These are phyloP conservation scores for Gonapodya prolifera DNA, from an alignment of 192 early-diverging fungal genomes.

Conservation along the genomic window DNA sequence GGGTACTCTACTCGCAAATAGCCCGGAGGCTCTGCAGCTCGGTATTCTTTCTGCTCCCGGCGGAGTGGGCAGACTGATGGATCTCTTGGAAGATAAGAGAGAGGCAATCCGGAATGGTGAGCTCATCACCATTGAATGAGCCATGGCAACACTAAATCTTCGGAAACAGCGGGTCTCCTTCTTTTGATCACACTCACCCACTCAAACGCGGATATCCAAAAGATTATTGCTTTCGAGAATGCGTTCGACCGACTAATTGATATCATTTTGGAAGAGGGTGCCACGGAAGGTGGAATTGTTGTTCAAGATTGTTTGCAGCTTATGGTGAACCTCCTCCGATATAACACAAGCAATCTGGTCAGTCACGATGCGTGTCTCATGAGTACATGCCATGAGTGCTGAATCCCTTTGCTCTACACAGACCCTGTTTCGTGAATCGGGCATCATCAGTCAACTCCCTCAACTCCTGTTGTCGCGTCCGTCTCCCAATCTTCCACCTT, in stretches of 20 bases:
- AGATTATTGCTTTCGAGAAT: constrained; percentile 97
- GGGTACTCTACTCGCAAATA: constrained; percentile 51
- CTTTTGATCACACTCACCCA: constrained; percentile 85
- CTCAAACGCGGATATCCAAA: constrained; percentile 90
- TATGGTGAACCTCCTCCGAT: constrained; percentile 80
- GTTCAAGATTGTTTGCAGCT: constrained; percentile 94
- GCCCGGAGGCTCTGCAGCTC: constrained; percentile 55
- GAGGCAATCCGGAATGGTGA: constrained; percentile 93
- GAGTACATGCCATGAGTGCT: not conserved
- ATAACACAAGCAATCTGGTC: constrained; percentile 97
- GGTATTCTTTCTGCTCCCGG: constrained; percentile 75
- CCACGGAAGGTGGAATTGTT: constrained; percentile 83
- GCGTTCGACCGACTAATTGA: constrained; percentile 86
- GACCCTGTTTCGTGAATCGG: constrained; percentile 95
- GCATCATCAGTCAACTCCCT: constrained; percentile 81
- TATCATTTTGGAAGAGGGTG: constrained; percentile 83
- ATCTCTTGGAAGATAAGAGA: constrained; percentile 79
- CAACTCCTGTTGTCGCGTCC: constrained; percentile 40
- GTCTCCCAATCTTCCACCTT: not conserved
- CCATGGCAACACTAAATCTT: not conserved
- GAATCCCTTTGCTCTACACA: constrained; percentile 11
- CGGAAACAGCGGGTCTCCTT: constrained; percentile 66
- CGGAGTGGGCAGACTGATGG: constrained; percentile 77
- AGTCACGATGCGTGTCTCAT: not conserved
- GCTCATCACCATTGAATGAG: not conserved